Evolutionary conservation across 331 rosid species (phyloP).

Genomic region (Acacia concinna): DNA sequence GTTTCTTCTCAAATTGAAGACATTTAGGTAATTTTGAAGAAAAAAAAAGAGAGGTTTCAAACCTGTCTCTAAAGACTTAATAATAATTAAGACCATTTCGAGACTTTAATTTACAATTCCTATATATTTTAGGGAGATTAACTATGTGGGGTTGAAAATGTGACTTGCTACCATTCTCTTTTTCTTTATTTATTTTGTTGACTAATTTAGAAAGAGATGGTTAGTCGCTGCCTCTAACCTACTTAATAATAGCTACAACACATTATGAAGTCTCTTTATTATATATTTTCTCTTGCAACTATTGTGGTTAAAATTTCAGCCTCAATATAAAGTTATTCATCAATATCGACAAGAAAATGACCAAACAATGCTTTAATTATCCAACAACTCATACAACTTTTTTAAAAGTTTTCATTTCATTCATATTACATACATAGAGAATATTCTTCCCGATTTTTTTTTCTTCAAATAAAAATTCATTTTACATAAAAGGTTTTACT

Average conservation of each 20-base stretch:
- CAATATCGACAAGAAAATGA: conserved; percentile 3
- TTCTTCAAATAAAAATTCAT: not conserved
- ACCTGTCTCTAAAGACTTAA: no score
- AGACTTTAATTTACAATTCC: not conserved
- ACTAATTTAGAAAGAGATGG: not conserved
- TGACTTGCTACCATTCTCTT: not conserved
- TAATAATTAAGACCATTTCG: not conserved
- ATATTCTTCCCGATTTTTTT: not conserved
- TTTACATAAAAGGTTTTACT: no score
- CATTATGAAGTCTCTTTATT: not conserved
- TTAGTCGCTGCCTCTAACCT: conserved; percentile 12
- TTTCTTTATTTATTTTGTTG: not conserved
- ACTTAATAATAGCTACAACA: not conserved
- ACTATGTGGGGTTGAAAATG: not conserved
- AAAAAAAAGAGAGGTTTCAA: no score
- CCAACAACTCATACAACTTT: not conserved
- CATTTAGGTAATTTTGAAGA: not conserved
- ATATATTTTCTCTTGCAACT: not conserved
- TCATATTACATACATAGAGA: not conserved
- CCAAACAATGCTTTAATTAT: not conserved
- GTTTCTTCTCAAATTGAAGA: not conserved
- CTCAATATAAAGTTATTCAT: not conserved
- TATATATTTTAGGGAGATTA: not conserved
- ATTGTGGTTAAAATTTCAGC: not conserved
- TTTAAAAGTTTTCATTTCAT: not conserved